These are phyloP conservation scores for Ceratobasidium sp. DNA, from an alignment of 1,284 basidiomycete species.

Conservation along the genomic window DNA sequence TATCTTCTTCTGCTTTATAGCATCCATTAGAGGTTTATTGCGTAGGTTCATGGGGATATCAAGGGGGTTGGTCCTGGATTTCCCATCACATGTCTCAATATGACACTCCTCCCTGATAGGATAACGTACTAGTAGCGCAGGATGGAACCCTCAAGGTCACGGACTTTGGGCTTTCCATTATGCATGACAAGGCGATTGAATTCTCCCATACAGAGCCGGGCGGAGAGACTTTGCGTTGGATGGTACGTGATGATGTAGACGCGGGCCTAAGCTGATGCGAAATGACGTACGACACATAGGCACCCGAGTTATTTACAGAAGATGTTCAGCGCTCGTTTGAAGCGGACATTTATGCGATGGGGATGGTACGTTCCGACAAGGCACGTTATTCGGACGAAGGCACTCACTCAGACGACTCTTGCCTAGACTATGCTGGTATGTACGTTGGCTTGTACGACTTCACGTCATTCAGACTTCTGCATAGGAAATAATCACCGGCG, in stretches of 20 bases:
- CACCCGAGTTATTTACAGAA: background rate
- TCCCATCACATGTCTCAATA: no score
- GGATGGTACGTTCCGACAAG: background rate
- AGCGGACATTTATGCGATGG: background rate
- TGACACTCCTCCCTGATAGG: background rate
- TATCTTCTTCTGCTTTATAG: no score
- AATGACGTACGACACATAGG: background rate
- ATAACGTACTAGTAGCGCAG: background rate
- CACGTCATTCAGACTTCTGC: background rate
- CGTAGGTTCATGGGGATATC: constrained; percentile 6
- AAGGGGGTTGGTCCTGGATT: background rate
- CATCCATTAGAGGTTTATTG: no score
- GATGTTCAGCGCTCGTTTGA: background rate
- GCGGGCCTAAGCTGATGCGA: background rate
- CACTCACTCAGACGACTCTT: background rate
- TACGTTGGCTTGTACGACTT: background rate
- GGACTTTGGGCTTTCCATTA: constrained; percentile 18
- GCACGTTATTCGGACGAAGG: background rate
- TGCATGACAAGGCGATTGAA: background rate
- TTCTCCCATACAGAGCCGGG: constrained; percentile 5
- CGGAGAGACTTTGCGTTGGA: background rate
- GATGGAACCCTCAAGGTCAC: constrained; percentile 7
- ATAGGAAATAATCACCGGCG: background rate
- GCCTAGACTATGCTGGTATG: background rate
- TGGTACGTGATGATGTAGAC: background rate